Evolutionary conservation across 192 early-diverging fungal genomes (phyloP), one percentile per base, ranked within the genome.

Genomic region (Phycomyces blakesleeanus): DNA sequence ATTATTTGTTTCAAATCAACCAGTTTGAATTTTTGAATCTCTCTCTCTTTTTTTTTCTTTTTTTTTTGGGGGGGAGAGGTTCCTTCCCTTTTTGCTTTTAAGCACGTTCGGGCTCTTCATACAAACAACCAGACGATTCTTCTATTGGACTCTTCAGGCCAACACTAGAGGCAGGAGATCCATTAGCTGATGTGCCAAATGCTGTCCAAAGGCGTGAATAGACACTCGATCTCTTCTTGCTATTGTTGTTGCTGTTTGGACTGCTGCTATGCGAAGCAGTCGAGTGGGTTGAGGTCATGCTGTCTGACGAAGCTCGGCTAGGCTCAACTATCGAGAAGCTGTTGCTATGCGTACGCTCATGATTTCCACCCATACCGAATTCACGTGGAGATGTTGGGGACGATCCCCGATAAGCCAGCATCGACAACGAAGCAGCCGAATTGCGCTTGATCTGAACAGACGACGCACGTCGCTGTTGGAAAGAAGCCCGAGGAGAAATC

Each of bases 171-270:
- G 51, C 61, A 10, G 61, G 34, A 16, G 34, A 7, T 16, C 59
- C 53, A 8, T 27, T 34, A 49, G 59, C 39, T 14, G 51, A 15
- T 7, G 65, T 24, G 18, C 59, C 59, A 20, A 68, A 49, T 15
- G 63, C 69, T 21, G 59, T 66, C 53, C 64, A 56, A 38, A 71
- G 54, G 10, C 69, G 56, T 42, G 63, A 47, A 41, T 71, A 71
- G 22, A 71, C 63, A 42, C 69, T 71, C 9, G 69, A 64, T 22
- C 69, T 47, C 38, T 71, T 71, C 24, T 59, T 40, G 8, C 34
- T 27, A 9, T 27, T 7, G 21, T 22, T 16, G 12, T 27, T 7
- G 21, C 37, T 16, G 55, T 66, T 47, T 20, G 49, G 12, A 24
- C 40, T 49, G 42, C 52, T 64, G 27, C 44, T 29, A 18, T 27